Evolutionary conservation across 768 basidiomycete genomes (phyloP).

Genomic region (Trametes sanguinea): DNA sequence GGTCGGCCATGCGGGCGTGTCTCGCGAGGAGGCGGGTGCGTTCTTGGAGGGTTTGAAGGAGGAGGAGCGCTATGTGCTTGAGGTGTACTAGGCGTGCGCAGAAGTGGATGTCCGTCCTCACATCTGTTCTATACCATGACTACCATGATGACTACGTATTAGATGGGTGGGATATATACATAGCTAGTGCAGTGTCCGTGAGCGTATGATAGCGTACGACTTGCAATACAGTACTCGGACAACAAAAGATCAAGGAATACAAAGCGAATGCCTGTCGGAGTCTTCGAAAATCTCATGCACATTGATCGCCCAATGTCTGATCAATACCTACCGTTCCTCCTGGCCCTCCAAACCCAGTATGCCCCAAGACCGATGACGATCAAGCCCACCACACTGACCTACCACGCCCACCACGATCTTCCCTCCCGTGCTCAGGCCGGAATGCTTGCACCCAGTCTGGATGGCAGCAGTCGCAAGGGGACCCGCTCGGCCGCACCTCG

Average conservation of each 20-base stretch:
- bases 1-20: slow-evolving; percentile 66
- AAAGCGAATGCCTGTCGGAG: background rate
- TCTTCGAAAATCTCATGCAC: background rate
- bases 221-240: background rate
- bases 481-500: slow-evolving; percentile 59
- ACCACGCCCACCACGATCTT: slow-evolving; percentile 73
- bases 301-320: too few species aligned
- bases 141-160: background rate
- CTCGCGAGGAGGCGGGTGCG: slow-evolving; percentile 66
- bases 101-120: background rate
- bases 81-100: slow-evolving; percentile 50
- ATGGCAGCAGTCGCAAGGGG: slow-evolving; percentile 81
- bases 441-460: slow-evolving; percentile 46
- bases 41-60: slow-evolving; percentile 91
- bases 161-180: background rate
- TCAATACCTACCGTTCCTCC: slow-evolving; percentile 14
- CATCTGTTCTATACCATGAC: background rate
- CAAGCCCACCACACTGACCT: slow-evolving; percentile 61
- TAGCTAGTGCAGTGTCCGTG: background rate
- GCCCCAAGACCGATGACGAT: slow-evolving; percentile 48
- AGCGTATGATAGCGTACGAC: background rate
- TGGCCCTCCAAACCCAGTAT: slow-evolving; percentile 28
- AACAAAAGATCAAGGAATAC: background rate
- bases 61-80: slow-evolving; percentile 95
- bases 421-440: slow-evolving; percentile 55